A percentile compares a stretch with the other conserved stretches of the same genome.
These are phyloP conservation scores for Exophiala bonariae DNA, from an alignment of 2,329 filamentous ascomycete species.

Conservation along the genomic window DNA sequence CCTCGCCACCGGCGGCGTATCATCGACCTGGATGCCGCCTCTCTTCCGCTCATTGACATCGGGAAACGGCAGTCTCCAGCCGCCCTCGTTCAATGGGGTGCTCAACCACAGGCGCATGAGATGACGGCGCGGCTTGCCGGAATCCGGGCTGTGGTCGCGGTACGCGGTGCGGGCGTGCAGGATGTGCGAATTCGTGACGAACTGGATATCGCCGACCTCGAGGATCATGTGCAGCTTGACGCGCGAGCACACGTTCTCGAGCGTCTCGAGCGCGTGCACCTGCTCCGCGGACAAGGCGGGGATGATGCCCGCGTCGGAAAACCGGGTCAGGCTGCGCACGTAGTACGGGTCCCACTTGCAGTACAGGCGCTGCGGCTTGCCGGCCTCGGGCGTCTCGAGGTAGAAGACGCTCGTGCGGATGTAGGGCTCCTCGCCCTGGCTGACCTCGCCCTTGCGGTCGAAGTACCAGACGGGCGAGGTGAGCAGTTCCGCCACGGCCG, in stretches of 20 bases:
- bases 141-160: slow-evolving; percentile 62
- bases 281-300: slow-evolving; percentile 71
- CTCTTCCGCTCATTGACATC: slow-evolving; percentile 83
- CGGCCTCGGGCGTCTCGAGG: slow-evolving; percentile 59
- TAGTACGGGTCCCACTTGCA: slow-evolving; percentile 92
- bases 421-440: slow-evolving; percentile 71
- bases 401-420: slow-evolving; percentile 74
- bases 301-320: slow-evolving; percentile 71
- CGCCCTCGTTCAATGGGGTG: slow-evolving; percentile 77
- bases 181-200: slow-evolving; percentile 76
- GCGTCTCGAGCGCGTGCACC: slow-evolving; percentile 63
- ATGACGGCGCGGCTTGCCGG: slow-evolving; percentile 60
- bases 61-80: slow-evolving; percentile 80
- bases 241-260: slow-evolving; percentile 74
- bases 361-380: slow-evolving; percentile 59
- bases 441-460: slow-evolving; percentile 83
- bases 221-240: slow-evolving; percentile 81
- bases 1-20: slow-evolving; percentile 71
- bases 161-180: slow-evolving; percentile 81
- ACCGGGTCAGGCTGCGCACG: slow-evolving; percentile 71
- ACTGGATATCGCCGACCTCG: slow-evolving; percentile 85
- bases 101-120: slow-evolving; percentile 83
- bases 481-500: slow-evolving; percentile 74
- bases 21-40: slow-evolving; percentile 83
- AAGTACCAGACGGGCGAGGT: slow-evolving; percentile 86